Conservation (phyloP, 768 basidiomycete genomes). For the Boletus fagicola region DNA sequence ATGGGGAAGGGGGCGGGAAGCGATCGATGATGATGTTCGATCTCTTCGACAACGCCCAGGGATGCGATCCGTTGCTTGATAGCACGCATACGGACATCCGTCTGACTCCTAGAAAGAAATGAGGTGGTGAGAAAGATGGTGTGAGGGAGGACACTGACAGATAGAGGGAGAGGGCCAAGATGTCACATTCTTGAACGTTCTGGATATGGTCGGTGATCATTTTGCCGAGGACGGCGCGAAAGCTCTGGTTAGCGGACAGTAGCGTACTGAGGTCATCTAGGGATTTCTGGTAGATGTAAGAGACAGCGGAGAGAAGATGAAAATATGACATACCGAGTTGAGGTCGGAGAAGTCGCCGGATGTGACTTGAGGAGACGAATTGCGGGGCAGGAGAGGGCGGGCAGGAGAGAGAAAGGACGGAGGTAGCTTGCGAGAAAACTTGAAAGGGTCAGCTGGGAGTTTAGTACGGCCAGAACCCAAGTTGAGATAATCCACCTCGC, state of each 20-base stretch:
- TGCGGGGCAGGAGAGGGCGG: slow-evolving; percentile 1
- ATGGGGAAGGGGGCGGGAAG: slow-evolving; percentile 2
- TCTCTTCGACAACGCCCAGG: slow-evolving; percentile 2
- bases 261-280: slow-evolving; percentile 29
- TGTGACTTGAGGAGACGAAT: slow-evolving; percentile 11
- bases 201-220: slow-evolving; percentile 28
- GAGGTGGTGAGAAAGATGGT: neutral
- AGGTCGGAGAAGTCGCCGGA: slow-evolving; percentile 19
- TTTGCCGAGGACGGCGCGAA: slow-evolving; percentile 20
- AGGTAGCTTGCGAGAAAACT: slow-evolving; percentile 9
- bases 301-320: neutral
- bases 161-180: slow-evolving; percentile 40
- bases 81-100: slow-evolving; percentile 38
- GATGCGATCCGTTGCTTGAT: slow-evolving; percentile 37
- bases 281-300: slow-evolving; percentile 22
- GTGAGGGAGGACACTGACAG: slow-evolving; percentile 32
- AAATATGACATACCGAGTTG: slow-evolving; percentile 4
- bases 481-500: slow-evolving; percentile 28
- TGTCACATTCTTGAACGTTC: slow-evolving; percentile 31
- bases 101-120: slow-evolving; percentile 30
- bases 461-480: slow-evolving; percentile 2
- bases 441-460: slow-evolving; percentile 20
- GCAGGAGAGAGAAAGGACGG: neutral
- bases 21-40: neutral
- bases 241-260: slow-evolving; percentile 21